Evolutionary conservation across 163 green algal species (phyloP), one percentile per base, ranked within the genome.

Genomic region (Scenedesmus sp.): DNA sequence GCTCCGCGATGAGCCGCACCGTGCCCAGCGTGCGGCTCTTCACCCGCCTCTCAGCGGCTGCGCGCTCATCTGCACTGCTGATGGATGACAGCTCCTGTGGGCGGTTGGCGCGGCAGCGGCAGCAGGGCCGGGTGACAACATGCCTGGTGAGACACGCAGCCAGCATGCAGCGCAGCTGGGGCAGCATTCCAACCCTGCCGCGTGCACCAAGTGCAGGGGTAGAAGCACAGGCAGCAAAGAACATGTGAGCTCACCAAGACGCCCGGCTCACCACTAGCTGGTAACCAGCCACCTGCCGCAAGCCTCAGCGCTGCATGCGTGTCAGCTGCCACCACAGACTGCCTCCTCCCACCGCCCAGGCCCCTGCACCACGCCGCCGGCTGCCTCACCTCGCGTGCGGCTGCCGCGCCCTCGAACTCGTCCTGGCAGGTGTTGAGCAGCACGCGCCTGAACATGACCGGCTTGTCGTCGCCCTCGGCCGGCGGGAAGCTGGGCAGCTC

Each of bases 351-450:
- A 18, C 65, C 56, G 15, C 35, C 80, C 30, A 3, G 4, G 20
- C 26, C 78, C 78, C 4, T 22, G 84, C 53, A 33, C 33, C 44
- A 49, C 18, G 9, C 84, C 33, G 51, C 40, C 33, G 40, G 9
- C 2, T 46, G 15, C 51, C 61, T 56, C 94, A 96, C 96, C 94
- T 95, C 93, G 24, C 96, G 92, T 15, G 93, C 94, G 35, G 94
- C 86, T 65, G 95, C 94, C 42, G 97, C 95, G 22, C 95, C 96
- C 96, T 99, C 98, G 91, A 99, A 99, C 94, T 99, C 98, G 84
- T 99, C 97, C 94, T 99, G 98, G 95, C 98, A 99, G 2, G 98
- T 99, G 94, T 99, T 99, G 81, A 99, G 96, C 92, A 99, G 95
- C 86, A 99, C 96, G 68, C 98, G 95, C 24, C 93, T 89, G 95